Percentiles rank a stretch among this genome's conserved stretches.
Conservation (phyloP, 768 basidiomycete species). For the Mycena leptocephala region DNA sequence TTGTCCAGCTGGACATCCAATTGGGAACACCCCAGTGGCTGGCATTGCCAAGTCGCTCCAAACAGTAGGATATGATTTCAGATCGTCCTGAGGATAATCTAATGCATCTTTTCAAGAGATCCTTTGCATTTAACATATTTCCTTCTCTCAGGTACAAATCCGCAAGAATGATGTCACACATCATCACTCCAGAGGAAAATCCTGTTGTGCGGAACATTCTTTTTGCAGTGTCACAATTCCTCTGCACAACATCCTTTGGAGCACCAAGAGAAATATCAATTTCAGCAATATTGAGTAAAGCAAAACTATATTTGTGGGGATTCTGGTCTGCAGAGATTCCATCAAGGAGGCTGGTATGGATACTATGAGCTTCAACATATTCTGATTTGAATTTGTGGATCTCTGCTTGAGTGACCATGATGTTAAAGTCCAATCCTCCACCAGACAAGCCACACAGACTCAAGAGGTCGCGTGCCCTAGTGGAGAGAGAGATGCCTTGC, state of each 20-base stretch:
- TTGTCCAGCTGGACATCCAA: not conserved
- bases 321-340: not conserved
- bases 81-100: not conserved
- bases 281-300: not conserved
- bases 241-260: not conserved
- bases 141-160: not conserved
- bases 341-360: not conserved
- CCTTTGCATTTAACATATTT: not conserved
- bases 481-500: not conserved
- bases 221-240: not conserved
- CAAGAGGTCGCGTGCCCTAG: not conserved
- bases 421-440: not conserved
- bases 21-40: not conserved
- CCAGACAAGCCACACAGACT: not conserved
- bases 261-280: not conserved
- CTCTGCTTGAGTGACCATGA: not conserved
- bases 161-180: not conserved
- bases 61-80: not conserved
- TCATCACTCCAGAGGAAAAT: not conserved
- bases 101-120: not conserved
- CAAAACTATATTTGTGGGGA: not conserved
- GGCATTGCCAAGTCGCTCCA: not conserved
- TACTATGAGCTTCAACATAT: not conserved
- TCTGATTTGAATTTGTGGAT: not conserved
- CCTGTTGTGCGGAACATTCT: not conserved